Percentiles rank a stretch among this genome's conserved stretches.
Conservation (phyloP, 2,329 filamentous ascomycete species). For the Fulvia fulva region DNA sequence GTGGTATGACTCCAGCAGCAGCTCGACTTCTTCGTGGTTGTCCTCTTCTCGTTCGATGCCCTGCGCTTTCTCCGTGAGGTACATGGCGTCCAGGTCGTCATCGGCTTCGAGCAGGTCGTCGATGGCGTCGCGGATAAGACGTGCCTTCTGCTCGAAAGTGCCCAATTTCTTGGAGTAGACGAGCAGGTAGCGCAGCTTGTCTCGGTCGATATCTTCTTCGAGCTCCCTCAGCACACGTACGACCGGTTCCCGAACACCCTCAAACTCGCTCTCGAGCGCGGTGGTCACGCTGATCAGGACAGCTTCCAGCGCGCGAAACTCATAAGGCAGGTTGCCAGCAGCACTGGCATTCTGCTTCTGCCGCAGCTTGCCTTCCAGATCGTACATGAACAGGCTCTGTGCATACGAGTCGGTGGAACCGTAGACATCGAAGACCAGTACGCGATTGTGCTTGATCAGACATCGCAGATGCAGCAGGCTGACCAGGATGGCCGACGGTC, state of each 20-base stretch:
- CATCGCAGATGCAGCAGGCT: slow-evolving; percentile 96
- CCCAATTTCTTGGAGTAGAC: slow-evolving; percentile 93
- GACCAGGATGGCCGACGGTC: slow-evolving; percentile 86
- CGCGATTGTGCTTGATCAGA: slow-evolving; percentile 88
- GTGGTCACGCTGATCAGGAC: slow-evolving; percentile 91
- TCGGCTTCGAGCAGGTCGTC: slow-evolving; percentile 94
- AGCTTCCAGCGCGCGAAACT: slow-evolving; percentile 92
- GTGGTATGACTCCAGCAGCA: slow-evolving; percentile 94
- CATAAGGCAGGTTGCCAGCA: slow-evolving; percentile 71
- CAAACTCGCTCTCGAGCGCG: slow-evolving; percentile 89
- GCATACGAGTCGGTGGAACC: slow-evolving; percentile 92
- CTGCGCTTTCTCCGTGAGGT: slow-evolving; percentile 80
- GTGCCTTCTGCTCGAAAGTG: slow-evolving; percentile 95
- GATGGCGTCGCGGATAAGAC: slow-evolving; percentile 88
- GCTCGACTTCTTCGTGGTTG: slow-evolving; percentile 94
- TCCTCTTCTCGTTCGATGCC: slow-evolving; percentile 71
- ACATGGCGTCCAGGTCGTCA: slow-evolving; percentile 92
- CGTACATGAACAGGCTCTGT: slow-evolving; percentile 96
- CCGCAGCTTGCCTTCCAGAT: slow-evolving; percentile 85
- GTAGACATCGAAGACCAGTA: slow-evolving; percentile 94
- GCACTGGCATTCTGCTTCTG: slow-evolving; percentile 62
- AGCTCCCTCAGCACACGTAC: slow-evolving; percentile 83
- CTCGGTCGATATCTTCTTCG: slow-evolving; percentile 93
- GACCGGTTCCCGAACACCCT: slow-evolving; percentile 87
- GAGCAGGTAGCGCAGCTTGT: slow-evolving; percentile 84